Conservation (phyloP, 2,329 filamentous ascomycete species). For the Alternaria incomplexa region DNA sequence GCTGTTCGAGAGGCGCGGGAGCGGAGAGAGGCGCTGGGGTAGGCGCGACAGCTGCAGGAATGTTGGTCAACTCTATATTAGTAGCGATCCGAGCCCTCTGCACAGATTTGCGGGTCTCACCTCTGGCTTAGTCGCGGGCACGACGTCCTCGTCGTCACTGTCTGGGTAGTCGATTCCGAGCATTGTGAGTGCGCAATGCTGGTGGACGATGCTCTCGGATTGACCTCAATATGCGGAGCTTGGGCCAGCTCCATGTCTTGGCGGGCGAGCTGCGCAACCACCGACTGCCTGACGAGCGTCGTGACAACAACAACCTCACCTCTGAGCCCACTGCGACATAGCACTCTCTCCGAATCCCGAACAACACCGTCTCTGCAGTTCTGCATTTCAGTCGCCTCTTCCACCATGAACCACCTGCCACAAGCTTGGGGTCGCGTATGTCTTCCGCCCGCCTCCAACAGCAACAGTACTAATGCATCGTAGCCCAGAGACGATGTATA, state of each 20-base stretch:
- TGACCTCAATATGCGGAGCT: constrained; percentile 27
- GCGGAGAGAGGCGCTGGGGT: constrained; percentile 11
- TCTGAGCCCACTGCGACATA: constrained; percentile 18
- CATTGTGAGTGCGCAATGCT: constrained; percentile 32
- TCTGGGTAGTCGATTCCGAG: constrained; percentile 54
- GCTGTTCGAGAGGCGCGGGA: constrained; percentile 13
- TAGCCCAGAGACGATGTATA: constrained; percentile 98
- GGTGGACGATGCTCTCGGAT: not conserved
- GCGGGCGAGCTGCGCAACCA: constrained; percentile 27
- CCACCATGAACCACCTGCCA: constrained; percentile 68
- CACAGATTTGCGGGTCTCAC: constrained; percentile 44
- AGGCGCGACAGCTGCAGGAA: constrained; percentile 22
- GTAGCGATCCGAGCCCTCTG: constrained; percentile 54
- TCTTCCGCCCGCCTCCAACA: constrained; percentile 15
- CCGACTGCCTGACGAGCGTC: constrained; percentile 38
- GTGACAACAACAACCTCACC: constrained; percentile 30
- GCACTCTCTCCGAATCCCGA: not conserved
- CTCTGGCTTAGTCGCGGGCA: constrained; percentile 40
- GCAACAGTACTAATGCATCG: constrained; percentile 29
- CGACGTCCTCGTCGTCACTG: constrained; percentile 55
- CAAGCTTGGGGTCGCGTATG: constrained; percentile 71
- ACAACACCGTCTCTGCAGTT: not conserved
- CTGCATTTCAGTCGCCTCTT: not conserved
- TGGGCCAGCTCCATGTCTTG: constrained; percentile 29
- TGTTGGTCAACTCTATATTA: constrained; percentile 49